These are phyloP conservation scores for Suillus americanus DNA, from an alignment of 768 basidiomycete genomes.

Conservation along the genomic window DNA sequence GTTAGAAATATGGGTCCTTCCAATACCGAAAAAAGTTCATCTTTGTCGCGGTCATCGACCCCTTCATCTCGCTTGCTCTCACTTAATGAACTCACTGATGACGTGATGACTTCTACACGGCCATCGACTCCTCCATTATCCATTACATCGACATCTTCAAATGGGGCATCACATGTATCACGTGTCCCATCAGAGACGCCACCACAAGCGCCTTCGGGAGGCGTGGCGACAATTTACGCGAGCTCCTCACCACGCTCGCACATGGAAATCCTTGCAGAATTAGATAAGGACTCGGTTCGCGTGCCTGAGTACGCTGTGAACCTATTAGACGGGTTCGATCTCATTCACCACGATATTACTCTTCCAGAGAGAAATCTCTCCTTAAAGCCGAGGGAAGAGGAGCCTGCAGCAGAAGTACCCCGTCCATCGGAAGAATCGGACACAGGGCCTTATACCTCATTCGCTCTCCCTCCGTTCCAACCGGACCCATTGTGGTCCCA, in stretches of 20 bases:
- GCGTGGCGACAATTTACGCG: constrained; percentile 39
- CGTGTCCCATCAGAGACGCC: not conserved
- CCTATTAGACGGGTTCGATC: constrained; percentile 43
- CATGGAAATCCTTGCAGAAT: constrained; percentile 37
- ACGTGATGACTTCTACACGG: constrained; percentile 21
- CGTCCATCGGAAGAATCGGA: constrained; percentile 35
- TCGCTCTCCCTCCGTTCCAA: constrained; percentile 28
- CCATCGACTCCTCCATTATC: constrained; percentile 31
- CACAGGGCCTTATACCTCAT: constrained; percentile 32
- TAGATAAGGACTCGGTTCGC: constrained; percentile 33
- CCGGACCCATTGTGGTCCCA: constrained; percentile 21
- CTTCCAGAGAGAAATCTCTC: constrained; percentile 34
- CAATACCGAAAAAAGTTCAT: not conserved
- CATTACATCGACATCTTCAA: constrained; percentile 25
- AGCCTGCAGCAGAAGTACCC: constrained; percentile 24
- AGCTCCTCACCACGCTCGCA: constrained; percentile 32
- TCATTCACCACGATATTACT: constrained; percentile 32
- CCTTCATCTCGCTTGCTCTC: constrained; percentile 22
- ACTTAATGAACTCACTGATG: constrained; percentile 24
- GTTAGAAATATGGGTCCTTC: constrained; percentile 7
- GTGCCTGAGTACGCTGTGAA: constrained; percentile 47
- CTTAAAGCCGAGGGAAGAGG: constrained; percentile 29
- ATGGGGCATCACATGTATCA: constrained; percentile 9
- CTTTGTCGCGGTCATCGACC: constrained; percentile 9
- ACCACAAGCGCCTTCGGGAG: constrained; percentile 13